Conservation (phyloP, 352 stramenopile genomes). For the Pythium chondricola region DNA sequence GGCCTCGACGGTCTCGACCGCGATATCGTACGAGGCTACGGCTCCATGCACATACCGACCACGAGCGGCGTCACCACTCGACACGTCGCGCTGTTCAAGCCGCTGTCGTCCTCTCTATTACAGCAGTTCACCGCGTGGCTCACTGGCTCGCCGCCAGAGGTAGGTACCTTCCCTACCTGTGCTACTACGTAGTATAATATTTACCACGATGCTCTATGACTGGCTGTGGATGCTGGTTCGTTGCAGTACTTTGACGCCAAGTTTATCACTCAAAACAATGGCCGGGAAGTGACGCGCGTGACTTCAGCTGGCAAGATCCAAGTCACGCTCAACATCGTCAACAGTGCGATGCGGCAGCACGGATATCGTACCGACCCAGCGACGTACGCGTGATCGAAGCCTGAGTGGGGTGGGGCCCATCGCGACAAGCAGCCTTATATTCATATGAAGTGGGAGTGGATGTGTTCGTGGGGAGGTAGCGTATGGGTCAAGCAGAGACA, state of each 20-base stretch:
- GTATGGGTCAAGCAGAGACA: no score
- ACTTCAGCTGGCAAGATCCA: conserved; percentile 43
- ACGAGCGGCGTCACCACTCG: conserved; percentile 45
- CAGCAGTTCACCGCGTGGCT: conserved; percentile 89
- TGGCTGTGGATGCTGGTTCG: not conserved
- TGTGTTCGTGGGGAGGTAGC: no score
- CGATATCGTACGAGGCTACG: conserved; percentile 90
- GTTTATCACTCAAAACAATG: conserved; percentile 65
- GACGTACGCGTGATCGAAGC: conserved; percentile 11
- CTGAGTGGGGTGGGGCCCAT: no score
- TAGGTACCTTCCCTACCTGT: no score
- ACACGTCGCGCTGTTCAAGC: conserved; percentile 84
- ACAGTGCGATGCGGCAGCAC: conserved; percentile 48
- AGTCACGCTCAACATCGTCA: conserved; percentile 61
- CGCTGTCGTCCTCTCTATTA: conserved; percentile 76
- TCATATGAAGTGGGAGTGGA: no score
- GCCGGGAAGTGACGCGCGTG: conserved; percentile 63
- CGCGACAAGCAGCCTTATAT: no score
- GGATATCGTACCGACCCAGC: conserved; percentile 29
- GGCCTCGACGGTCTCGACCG: conserved; percentile 87
- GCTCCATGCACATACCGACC: conserved; percentile 80
- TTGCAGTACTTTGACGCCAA: conserved; percentile 84
- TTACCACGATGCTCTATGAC: no score
- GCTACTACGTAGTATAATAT: no score
- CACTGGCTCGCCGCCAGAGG: conserved; percentile 73